Conservation (phyloP, 768 basidiomycete genomes). For the Podaxis rugospora region DNA sequence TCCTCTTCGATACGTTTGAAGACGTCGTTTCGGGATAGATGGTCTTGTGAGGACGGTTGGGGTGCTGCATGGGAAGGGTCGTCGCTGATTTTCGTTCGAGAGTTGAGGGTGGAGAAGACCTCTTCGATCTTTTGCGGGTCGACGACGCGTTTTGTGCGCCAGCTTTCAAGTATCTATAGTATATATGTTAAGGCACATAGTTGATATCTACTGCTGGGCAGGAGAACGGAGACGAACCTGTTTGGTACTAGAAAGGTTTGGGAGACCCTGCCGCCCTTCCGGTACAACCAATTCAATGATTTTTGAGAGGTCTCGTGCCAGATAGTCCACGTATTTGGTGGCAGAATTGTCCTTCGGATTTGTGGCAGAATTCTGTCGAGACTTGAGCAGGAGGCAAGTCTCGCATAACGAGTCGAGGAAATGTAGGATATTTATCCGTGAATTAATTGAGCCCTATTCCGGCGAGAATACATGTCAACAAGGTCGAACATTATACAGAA, state of each 20-base stretch:
- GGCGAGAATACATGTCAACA: not conserved
- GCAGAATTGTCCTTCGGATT: conserved; percentile 9
- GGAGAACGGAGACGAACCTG: conserved; percentile 48
- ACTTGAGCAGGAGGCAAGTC: conserved; percentile 64
- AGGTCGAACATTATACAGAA: not conserved
- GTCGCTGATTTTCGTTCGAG: conserved; percentile 26
- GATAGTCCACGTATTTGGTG: conserved; percentile 67
- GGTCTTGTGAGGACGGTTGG: conserved; percentile 17
- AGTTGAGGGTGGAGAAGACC: conserved; percentile 50
- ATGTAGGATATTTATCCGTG: conserved; percentile 90
- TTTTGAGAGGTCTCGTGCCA: conserved; percentile 71
- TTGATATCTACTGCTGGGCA: not conserved
- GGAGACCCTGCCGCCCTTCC: conserved; percentile 78
- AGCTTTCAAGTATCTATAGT: conserved; percentile 81
- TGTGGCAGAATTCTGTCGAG: conserved; percentile 22
- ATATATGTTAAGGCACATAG: not conserved
- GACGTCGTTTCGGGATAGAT: conserved; percentile 62
- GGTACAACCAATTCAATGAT: conserved; percentile 88
- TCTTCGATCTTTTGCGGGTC: conserved; percentile 78
- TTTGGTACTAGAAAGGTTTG: conserved; percentile 83
- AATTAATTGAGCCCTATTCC: conserved; percentile 75
- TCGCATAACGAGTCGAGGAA: conserved; percentile 88
- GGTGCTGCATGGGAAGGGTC: conserved; percentile 13
- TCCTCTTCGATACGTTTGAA: conserved; percentile 90
- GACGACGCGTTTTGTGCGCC: conserved; percentile 81